These are phyloP conservation scores for Lagerstroemia speciosa DNA, from an alignment of 345 rosid genomes.

Conservation along the genomic window DNA sequence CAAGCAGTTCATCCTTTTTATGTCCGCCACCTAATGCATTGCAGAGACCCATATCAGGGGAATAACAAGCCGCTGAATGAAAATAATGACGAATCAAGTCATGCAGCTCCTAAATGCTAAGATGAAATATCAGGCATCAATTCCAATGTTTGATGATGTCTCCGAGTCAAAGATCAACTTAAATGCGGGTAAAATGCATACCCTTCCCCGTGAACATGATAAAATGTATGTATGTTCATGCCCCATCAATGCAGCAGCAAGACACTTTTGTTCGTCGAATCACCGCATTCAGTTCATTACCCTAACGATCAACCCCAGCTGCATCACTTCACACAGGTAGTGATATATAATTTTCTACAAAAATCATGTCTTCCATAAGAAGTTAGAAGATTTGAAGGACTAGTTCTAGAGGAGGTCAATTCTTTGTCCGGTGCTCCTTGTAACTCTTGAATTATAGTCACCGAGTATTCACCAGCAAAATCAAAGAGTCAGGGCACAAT, in stretches of 20 bases:
- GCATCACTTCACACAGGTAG: neutral
- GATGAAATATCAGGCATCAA: neutral
- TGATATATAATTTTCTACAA: neutral
- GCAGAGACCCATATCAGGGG: constrained; percentile 2
- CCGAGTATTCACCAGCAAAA: neutral
- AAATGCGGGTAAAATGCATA: neutral
- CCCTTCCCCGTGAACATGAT: neutral
- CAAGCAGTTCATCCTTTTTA: constrained; percentile 51
- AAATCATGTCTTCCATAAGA: neutral
- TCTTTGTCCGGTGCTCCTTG: neutral
- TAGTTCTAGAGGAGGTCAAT: neutral
- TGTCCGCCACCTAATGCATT: constrained; percentile 42
- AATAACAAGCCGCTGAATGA: neutral
- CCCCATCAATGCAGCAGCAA: neutral
- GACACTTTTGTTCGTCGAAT: neutral
- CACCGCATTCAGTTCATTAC: neutral
- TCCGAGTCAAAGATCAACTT: neutral
- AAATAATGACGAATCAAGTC: neutral
- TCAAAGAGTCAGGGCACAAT: neutral
- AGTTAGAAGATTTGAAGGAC: neutral
- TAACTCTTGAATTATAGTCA: neutral
- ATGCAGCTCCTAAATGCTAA: neutral
- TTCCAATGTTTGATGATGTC: neutral
- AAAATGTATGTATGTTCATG: neutral
- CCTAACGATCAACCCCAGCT: neutral